A percentile compares a stretch with the other conserved stretches of the same genome.
Conservation (phyloP, 305 asterid genomes). For the Fraxinus platypoda region DNA sequence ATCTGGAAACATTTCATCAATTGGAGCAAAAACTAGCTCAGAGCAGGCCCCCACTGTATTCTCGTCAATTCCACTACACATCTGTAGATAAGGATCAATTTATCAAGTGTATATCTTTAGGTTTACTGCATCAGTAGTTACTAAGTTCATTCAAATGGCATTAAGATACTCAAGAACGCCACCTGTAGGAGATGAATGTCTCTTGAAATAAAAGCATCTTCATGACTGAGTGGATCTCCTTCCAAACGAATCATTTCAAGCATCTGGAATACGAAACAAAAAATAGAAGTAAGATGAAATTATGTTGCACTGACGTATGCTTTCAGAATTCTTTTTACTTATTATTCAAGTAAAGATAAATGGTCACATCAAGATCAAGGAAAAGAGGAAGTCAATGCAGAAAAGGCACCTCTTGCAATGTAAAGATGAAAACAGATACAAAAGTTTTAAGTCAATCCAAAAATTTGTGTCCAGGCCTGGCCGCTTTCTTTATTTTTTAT, state of each 20-base stretch:
- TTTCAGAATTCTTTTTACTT: neutral
- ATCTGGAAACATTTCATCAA: conserved; percentile 87
- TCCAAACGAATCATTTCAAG: conserved; percentile 90
- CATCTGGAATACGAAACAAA: conserved; percentile 42
- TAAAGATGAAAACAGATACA: neutral
- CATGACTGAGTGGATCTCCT: conserved; percentile 70
- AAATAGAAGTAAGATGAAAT: neutral
- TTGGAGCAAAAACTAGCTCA: conserved; percentile 87
- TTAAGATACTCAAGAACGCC: conserved; percentile 6
- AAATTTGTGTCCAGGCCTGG: neutral
- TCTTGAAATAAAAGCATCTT: conserved; percentile 75
- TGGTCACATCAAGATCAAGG: neutral
- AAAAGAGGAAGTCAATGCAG: neutral
- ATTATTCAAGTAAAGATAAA: neutral
- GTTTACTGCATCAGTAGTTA: neutral
- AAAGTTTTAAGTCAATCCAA: neutral
- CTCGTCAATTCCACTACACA: conserved; percentile 90
- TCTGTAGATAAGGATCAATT: conserved; percentile 35
- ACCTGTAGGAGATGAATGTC: conserved; percentile 92
- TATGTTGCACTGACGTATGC: neutral
- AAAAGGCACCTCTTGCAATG: neutral
- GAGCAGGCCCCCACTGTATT: conserved; percentile 77
- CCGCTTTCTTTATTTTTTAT: neutral
- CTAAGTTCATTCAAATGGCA: neutral
- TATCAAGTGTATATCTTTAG: neutral